These are phyloP conservation scores for Neurospora hispaniola DNA, from an alignment of 495 filamentous ascomycete genomes.

Conservation along the genomic window DNA sequence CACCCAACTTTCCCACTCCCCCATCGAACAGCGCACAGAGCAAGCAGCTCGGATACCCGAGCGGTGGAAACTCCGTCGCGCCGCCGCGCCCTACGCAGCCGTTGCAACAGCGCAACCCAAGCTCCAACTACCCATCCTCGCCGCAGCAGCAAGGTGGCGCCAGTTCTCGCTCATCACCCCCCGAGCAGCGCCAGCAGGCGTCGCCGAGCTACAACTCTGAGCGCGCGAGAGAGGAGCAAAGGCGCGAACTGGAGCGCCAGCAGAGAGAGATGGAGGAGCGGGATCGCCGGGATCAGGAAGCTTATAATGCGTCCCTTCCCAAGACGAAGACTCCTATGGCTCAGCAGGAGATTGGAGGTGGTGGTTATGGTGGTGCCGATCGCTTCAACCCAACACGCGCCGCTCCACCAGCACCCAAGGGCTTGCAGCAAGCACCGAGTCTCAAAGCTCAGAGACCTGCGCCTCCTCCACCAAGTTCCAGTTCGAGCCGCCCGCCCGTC, in stretches of 20 bases:
- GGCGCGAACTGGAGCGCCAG: slow-evolving; percentile 34
- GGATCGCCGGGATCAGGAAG: slow-evolving; percentile 62
- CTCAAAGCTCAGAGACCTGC: slow-evolving; percentile 46
- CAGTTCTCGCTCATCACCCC: slow-evolving; percentile 27
- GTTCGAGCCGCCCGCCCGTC: slow-evolving; percentile 27
- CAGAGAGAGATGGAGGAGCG: slow-evolving; percentile 57
- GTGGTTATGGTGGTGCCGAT: slow-evolving; percentile 34
- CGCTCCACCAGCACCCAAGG: slow-evolving; percentile 50
- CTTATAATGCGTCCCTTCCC: slow-evolving; percentile 78
- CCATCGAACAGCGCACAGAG: slow-evolving; percentile 45
- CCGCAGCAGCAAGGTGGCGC: slow-evolving; percentile 16
- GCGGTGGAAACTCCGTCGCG: slow-evolving; percentile 55
- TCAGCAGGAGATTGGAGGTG: slow-evolving; percentile 68
- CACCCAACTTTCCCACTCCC: slow-evolving; percentile 56
- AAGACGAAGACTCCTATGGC: slow-evolving; percentile 63
- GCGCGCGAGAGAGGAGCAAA: slow-evolving; percentile 44
- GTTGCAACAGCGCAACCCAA: slow-evolving; percentile 31
- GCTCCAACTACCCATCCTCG: slow-evolving; percentile 26
- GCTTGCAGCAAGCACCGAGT: slow-evolving; percentile 30
- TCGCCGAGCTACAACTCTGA: slow-evolving; percentile 40
- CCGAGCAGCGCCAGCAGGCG: slow-evolving; percentile 36
- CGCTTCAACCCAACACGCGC: slow-evolving; percentile 78
- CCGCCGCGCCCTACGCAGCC: slow-evolving; percentile 62
- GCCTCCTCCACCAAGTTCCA: slow-evolving; percentile 33
- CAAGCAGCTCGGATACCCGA: slow-evolving; percentile 55